phyloP scores from a whole-genome alignment of 768 basidiomycete species.

The Myochromella boudieri region DNA sequence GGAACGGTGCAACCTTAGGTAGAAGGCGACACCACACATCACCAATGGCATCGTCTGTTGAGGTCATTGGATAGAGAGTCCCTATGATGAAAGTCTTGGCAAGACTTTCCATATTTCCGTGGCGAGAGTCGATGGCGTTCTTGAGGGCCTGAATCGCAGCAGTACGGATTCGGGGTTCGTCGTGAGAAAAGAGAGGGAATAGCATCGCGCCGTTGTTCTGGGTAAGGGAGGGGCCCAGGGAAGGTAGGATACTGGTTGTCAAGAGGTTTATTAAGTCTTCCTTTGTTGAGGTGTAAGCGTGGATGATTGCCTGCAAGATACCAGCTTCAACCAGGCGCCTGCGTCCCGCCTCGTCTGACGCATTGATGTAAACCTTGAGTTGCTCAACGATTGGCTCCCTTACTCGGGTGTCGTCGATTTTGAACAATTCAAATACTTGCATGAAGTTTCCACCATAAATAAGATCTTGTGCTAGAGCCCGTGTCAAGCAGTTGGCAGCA shows the following conservation, averaged over 20 bases:
- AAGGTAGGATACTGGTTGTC: constrained; percentile 13
- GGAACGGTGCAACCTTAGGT: constrained; percentile 17
- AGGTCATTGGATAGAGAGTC: constrained; percentile 12
- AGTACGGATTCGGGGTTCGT: constrained; percentile 16
- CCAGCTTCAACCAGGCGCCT: constrained; percentile 17
- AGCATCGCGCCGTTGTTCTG: constrained; percentile 11
- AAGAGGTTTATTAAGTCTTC: constrained; percentile 13
- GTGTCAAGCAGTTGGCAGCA: constrained; percentile 13
- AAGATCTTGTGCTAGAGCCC: constrained; percentile 17
- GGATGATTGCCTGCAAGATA: constrained; percentile 14
- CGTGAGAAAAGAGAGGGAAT: constrained; percentile 16
- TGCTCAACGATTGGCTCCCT: constrained; percentile 15
- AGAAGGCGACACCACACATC: constrained; percentile 18
- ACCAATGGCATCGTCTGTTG: constrained; percentile 14
- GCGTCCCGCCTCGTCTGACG: constrained; percentile 12
- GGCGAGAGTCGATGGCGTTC: constrained; percentile 18
- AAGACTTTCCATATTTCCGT: constrained; percentile 18
- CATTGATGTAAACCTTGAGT: constrained; percentile 14
- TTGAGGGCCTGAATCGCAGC: constrained; percentile 13
- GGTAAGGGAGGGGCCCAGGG: constrained; percentile 19
- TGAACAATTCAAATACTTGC: constrained; percentile 13
- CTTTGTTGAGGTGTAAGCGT: constrained; percentile 4
- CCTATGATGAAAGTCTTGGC: constrained; percentile 11
- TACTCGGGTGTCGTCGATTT: constrained; percentile 16
- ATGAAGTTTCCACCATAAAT: constrained; percentile 14